Base-by-base conservation (phyloP, 1,284 basidiomycete genomes). In the Puccinia polysora region DNA sequence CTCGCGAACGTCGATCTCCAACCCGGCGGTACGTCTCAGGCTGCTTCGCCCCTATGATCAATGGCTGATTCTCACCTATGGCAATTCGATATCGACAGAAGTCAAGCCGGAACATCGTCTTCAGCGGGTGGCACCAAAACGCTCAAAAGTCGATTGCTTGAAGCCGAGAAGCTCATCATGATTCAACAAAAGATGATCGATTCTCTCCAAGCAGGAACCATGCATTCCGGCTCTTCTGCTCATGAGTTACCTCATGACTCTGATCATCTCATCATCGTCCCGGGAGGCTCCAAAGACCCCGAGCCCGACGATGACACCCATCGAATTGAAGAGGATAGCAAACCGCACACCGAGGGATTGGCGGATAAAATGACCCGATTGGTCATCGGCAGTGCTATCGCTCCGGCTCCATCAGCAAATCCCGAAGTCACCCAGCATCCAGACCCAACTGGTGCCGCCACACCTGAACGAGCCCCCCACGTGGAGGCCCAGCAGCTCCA, bases 331-430 rank as follows among this genome's bases (percentile, higher is more conserved):
- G 63, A 65, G 20, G 63, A 38, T 38, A 32, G 47, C 28, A 65
- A 65, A 50, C 32, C 63, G 4, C 63, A 58, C 38, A 25, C 58
- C 18, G 68, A 62, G 30, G 58, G 32, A 18, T 45, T 70, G 25
- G 68, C 68, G 28, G 68, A 70, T 28, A 58, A 52, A 50, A 60
- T 70, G 58, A 62, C 68, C 30, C 45, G 56, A 30, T 25, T 70
- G n/a, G 68, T 70, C 10, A 70, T 70, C 49, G 68, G 58, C 7
- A 62, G 36, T 32, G 68, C 65, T 25, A 68, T 68, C 30, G 52
- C 68, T 28, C 55, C 68, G n/a, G 25, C 18, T 18, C 14, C 60
- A 45, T 23, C 34, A 40, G 45, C 56, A 34, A 36, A 49, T 36
- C 25, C 32, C 32, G 63, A 65, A 25, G 34, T 50, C n/a, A 45